Evolutionary conservation across 164 flowering plant genomes (phyloP), one percentile per base, ranked within the genome.

Genomic region (Litsea cubeba): DNA sequence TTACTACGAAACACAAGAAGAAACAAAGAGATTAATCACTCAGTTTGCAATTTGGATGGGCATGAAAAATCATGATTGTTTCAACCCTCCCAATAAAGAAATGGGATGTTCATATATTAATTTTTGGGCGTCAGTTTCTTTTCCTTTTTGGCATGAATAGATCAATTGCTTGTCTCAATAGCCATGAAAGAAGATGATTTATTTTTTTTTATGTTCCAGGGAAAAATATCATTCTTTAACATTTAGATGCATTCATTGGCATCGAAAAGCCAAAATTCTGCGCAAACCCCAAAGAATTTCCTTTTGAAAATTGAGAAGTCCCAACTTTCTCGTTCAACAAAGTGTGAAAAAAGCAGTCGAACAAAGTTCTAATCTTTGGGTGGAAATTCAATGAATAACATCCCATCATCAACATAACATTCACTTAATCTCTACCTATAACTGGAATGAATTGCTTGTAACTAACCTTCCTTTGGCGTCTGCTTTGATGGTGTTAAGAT

Each of bases 391-490:
- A 51, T 51, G 14, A 51, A 17, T 51, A 12, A 51, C 17, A 3
- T 15, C 58, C 58, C 58, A 54, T 17, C 60, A 17, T 54, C 20
- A 54, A 15, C 18, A 54, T 12, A 51, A 12, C 58, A 12, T 12
- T 3, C 58, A 54, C 2, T 14, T 15, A 54, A 20, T 54, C 60
- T 3, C 60, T 17, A 54, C 12, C 60, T 12, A 12, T 54, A 54
- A 5, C n/a, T 54, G 60, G 12, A 14, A 20, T 14, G 20, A 54
- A 1, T 15, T 54, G 60, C 60, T 14, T 65, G 49, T 2, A 32
- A 32, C 49, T 64, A 78, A 94, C 98, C 98, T 95, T 79, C 92
- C 95, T 83, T 88, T 81, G 54, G 94, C 85, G 68, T 92, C 95
- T 15, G 91, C 91, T 85, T 88, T 92, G 79, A 95, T 78, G 68